Evolutionary conservation across 2,329 filamentous ascomycete genomes (phyloP).

Genomic region (Botryosphaeria agaves): DNA sequence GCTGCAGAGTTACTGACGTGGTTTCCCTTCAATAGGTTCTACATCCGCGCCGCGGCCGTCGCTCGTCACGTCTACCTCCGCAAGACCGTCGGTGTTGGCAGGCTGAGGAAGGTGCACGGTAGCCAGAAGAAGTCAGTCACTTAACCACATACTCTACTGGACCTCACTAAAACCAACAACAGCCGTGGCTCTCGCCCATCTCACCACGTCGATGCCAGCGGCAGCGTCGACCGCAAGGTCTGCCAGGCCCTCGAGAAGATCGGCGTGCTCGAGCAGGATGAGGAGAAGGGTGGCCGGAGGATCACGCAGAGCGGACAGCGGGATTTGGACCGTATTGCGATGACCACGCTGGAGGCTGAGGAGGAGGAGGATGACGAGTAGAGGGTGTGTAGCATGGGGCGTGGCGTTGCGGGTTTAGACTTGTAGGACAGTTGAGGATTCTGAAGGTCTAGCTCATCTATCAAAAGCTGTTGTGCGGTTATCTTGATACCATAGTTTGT

Average conservation of each 20-base stretch:
- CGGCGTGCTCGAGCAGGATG: slow-evolving; percentile 89
- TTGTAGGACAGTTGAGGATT: too few species aligned
- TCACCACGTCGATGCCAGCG: slow-evolving; percentile 90
- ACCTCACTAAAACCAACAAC: too few species aligned
- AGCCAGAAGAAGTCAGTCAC: too few species aligned
- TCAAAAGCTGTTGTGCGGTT: too few species aligned
- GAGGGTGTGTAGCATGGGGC: neutral
- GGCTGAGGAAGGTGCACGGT: slow-evolving; percentile 91
- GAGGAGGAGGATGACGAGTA: slow-evolving; percentile 25
- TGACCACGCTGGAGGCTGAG: slow-evolving; percentile 33
- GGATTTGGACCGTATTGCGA: slow-evolving; percentile 72
- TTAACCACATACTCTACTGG: neutral
- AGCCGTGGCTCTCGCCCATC: slow-evolving; percentile 87
- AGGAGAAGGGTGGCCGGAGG: slow-evolving; percentile 95
- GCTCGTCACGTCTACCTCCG: slow-evolving; percentile 98
- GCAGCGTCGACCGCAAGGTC: slow-evolving; percentile 93
- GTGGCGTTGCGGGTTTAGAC: too few species aligned
- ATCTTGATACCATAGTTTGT: too few species aligned
- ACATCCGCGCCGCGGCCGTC: slow-evolving; percentile 78
- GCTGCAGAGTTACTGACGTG: neutral
- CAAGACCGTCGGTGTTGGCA: slow-evolving; percentile 98
- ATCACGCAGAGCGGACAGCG: slow-evolving; percentile 97
- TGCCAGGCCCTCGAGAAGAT: slow-evolving; percentile 98
- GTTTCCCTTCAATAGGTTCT: slow-evolving; percentile 32
- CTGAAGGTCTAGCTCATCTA: too few species aligned